A percentile compares a stretch with the other conserved stretches of the same genome.
Conservation (phyloP, 2,329 filamentous ascomycete genomes). For the Hyphodiscus sp. region DNA sequence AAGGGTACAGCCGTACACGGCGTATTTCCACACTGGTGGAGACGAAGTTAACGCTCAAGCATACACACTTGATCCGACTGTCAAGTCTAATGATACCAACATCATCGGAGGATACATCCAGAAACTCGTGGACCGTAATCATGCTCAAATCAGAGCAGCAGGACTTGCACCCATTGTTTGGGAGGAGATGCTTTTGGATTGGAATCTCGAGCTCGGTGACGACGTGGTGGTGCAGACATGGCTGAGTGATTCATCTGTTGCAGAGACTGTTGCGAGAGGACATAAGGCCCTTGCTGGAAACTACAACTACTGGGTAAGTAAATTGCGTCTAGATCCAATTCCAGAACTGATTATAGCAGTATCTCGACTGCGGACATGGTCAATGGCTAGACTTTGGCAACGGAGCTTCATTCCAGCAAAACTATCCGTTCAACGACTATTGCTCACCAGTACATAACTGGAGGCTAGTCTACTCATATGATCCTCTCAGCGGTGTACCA, state of each 20-base stretch:
- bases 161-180: conserved; percentile 73
- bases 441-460: conserved; percentile 76
- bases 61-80: conserved; percentile 66
- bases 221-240: conserved; percentile 76
- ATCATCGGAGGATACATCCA: conserved; percentile 73
- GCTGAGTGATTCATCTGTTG: conserved; percentile 57
- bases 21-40: conserved; percentile 80
- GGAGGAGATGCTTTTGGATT: conserved; percentile 79
- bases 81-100: conserved; percentile 56
- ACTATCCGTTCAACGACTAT: conserved; percentile 74
- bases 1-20: conserved; percentile 58
- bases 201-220: conserved; percentile 65
- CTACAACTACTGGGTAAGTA: conserved; percentile 67
- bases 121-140: conserved; percentile 65
- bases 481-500: conserved; percentile 62
- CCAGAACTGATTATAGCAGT: conserved; percentile 39
- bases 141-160: conserved; percentile 54
- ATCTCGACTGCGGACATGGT: conserved; percentile 77
- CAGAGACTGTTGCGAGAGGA: conserved; percentile 53
- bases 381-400: conserved; percentile 69
- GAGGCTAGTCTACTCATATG: conserved; percentile 73
- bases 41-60: conserved; percentile 79
- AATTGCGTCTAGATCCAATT: conserved; percentile 3
- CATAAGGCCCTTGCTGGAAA: conserved; percentile 69
- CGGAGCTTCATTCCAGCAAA: conserved; percentile 42